phyloP scores from a whole-genome alignment of 2,329 filamentous ascomycete species.

The Epichloe glyceriae region DNA sequence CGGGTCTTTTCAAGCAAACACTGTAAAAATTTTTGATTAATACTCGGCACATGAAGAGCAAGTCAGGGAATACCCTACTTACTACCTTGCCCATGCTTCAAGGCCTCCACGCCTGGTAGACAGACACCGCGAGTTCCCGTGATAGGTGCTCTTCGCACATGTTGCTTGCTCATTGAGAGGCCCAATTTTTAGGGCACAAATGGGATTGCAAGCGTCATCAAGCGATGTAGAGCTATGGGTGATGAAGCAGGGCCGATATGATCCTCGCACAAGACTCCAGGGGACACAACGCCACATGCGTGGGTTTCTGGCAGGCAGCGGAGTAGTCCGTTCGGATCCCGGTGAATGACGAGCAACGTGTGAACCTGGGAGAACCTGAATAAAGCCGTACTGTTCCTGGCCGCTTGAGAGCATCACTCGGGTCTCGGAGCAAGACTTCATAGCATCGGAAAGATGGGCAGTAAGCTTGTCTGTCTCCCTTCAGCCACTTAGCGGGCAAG shows the following conservation, averaged over 20 bases:
- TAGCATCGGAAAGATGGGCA: neutral
- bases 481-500: neutral
- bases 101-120: too few species aligned
- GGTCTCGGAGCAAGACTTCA: neutral
- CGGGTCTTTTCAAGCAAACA: neutral
- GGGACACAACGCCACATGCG: neutral
- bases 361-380: neutral
- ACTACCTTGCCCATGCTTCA: too few species aligned
- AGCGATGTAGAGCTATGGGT: conserved; percentile 1
- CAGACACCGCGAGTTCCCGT: too few species aligned
- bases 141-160: neutral
- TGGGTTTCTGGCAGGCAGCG: neutral
- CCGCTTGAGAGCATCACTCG: neutral
- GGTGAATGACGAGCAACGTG: neutral
- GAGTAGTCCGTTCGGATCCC: neutral
- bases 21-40: neutral
- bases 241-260: conserved; percentile 6
- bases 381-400: neutral
- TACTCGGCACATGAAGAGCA: neutral
- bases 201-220: conserved; percentile 2
- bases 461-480: neutral
- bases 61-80: too few species aligned
- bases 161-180: neutral
- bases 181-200: neutral
- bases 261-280: conserved; percentile 4